A percentile compares a stretch with the other conserved stretches of the same genome.
Evolutionary conservation across 768 basidiomycete genomes (phyloP).

Genomic region (Tulasnella calospora): DNA sequence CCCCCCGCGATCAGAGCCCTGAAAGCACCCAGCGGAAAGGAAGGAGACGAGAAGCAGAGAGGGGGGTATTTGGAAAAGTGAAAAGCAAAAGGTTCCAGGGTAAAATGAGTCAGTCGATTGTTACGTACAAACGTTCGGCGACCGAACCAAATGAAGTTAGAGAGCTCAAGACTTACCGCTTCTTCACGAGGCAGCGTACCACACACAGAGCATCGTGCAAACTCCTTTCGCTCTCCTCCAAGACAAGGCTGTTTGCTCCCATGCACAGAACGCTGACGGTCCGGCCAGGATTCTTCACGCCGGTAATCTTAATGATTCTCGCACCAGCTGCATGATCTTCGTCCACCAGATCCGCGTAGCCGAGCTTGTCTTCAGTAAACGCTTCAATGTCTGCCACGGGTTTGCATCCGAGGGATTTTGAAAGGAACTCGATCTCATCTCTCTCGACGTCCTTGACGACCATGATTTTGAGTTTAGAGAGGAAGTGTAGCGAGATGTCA

Average conservation of each 20-base stretch:
- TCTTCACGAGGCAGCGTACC: slow-evolving; percentile 96
- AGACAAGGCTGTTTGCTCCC: slow-evolving; percentile 84
- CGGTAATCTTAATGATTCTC: slow-evolving; percentile 91
- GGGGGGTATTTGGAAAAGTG: not conserved
- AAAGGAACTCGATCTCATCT: slow-evolving; percentile 96
- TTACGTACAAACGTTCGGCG: not conserved
- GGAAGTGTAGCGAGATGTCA: slow-evolving; percentile 93
- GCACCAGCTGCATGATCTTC: slow-evolving; percentile 75
- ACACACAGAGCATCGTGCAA: slow-evolving; percentile 99
- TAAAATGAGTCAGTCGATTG: not conserved
- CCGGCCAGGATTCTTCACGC: slow-evolving; percentile 88
- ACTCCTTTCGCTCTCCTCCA: slow-evolving; percentile 96
- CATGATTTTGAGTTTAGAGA: slow-evolving; percentile 93
- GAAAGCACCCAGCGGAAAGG: slow-evolving; percentile 18
- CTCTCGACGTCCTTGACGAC: slow-evolving; percentile 97
- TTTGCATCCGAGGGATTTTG: slow-evolving; percentile 90
- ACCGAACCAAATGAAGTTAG: not conserved
- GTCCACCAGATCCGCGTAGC: slow-evolving; percentile 92
- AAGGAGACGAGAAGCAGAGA: not conserved
- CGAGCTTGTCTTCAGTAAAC: slow-evolving; percentile 96
- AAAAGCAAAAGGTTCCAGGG: not conserved
- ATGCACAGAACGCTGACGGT: slow-evolving; percentile 95
- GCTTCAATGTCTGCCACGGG: slow-evolving; percentile 96
- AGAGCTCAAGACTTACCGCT: slow-evolving; percentile 57
- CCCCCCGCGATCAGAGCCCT: slow-evolving; percentile 94